These are phyloP conservation scores for Trichoderma simmonsii DNA, from an alignment of 2,329 filamentous ascomycete species.

Conservation along the genomic window DNA sequence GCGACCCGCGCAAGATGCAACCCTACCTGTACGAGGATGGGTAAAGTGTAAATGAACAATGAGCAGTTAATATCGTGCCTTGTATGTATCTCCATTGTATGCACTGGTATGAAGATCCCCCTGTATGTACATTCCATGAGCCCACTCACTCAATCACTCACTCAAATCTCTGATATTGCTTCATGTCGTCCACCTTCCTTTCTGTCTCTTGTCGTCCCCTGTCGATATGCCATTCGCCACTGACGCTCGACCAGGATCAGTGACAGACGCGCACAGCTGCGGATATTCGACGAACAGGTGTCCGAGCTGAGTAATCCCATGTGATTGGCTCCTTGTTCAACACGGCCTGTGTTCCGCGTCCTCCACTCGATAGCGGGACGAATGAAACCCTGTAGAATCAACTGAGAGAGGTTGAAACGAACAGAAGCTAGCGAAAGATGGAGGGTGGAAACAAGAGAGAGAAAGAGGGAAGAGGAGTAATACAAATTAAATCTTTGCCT, in stretches of 20 bases:
- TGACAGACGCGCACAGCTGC: conserved; percentile 1
- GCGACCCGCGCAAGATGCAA: conserved; percentile 10
- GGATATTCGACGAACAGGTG: not conserved
- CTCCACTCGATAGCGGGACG: not conserved
- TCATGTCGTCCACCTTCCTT: not conserved
- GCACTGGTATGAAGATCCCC: not conserved
- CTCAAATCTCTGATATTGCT: not conserved
- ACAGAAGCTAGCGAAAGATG: not conserved
- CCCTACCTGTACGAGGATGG: not conserved
- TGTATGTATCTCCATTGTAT: not conserved
- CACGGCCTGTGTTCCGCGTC: not conserved
- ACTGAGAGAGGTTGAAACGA: not conserved
- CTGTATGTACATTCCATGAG: not conserved
- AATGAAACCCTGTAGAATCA: not conserved
- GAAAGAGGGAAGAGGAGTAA: not conserved
- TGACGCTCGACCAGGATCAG: not conserved
- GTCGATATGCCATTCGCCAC: not conserved
- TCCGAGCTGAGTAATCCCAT: not conserved
- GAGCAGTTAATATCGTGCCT: not conserved
- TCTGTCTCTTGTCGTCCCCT: not conserved
- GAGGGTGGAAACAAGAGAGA: not conserved
- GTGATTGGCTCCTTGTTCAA: not conserved
- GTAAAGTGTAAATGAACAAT: not conserved
- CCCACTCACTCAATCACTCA: not conserved
- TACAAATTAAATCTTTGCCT: not conserved